These are phyloP conservation scores for Coix lacrymajobi DNA, from an alignment of 176 grass and related monocot genomes.

Conservation along the genomic window DNA sequence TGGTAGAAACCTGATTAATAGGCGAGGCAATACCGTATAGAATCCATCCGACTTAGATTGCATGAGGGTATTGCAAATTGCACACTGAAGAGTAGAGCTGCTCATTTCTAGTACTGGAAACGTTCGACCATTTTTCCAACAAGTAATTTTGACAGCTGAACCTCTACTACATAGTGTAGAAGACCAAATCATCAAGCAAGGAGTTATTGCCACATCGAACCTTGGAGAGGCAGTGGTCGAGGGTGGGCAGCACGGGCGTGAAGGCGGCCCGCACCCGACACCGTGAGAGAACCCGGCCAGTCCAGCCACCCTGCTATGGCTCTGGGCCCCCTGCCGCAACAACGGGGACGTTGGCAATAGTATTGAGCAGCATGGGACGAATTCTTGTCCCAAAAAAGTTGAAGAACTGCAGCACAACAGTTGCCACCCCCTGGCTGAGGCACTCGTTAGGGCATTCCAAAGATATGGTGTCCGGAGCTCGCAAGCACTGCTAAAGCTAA, in stretches of 20 bases:
- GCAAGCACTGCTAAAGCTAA: too few species aligned
- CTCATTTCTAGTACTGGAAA: not conserved
- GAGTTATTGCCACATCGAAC: too few species aligned
- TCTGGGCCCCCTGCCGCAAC: too few species aligned
- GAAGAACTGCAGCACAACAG: too few species aligned
- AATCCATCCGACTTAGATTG: too few species aligned
- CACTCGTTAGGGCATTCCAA: too few species aligned
- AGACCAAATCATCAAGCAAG: not conserved
- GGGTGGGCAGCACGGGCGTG: slow-evolving; percentile 57
- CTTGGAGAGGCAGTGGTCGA: slow-evolving; percentile 93
- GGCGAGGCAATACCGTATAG: not conserved
- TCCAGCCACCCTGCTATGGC: too few species aligned
- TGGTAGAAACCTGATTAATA: not conserved
- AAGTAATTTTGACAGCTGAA: not conserved
- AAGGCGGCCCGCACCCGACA: slow-evolving; percentile 61
- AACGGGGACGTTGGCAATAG: too few species aligned
- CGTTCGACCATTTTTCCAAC: not conserved
- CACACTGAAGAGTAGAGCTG: not conserved
- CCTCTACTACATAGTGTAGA: not conserved
- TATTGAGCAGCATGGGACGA: too few species aligned
- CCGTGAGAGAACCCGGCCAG: slow-evolving; percentile 80
- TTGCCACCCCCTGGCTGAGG: too few species aligned
- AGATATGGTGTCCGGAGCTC: too few species aligned
- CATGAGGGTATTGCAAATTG: not conserved
- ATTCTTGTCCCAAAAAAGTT: too few species aligned